These are phyloP conservation scores for Saitozyma podzolica DNA, from an alignment of 768 basidiomycete species.

Conservation along the genomic window DNA sequence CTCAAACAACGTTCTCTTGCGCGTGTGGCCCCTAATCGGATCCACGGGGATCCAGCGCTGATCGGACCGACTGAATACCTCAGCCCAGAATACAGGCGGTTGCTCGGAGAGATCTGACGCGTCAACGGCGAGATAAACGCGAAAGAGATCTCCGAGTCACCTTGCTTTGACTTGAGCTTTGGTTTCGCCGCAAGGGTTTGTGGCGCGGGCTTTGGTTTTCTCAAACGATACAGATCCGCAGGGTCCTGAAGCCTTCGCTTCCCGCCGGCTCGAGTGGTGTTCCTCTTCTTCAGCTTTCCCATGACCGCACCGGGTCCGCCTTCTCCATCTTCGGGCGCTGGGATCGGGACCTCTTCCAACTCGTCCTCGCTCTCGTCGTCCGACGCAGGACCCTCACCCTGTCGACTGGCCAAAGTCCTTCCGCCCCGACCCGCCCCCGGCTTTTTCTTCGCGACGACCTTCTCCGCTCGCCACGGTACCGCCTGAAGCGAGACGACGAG, in stretches of 20 bases:
- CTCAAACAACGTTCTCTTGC: constrained; percentile 78
- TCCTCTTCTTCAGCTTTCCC: constrained; percentile 28
- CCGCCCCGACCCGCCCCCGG: constrained; percentile 35
- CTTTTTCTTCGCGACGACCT: constrained; percentile 34
- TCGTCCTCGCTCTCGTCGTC: constrained; percentile 46
- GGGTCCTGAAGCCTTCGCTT: constrained; percentile 37
- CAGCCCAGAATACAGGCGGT: constrained; percentile 93
- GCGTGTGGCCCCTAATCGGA: constrained; percentile 75
- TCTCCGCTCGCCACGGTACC: constrained; percentile 76
- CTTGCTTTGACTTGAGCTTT: constrained; percentile 23
- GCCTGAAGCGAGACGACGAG: constrained; percentile 88
- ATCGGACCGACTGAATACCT: constrained; percentile 91
- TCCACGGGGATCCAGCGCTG: constrained; percentile 90
- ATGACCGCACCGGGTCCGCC: constrained; percentile 26
- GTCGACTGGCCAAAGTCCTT: constrained; percentile 31
- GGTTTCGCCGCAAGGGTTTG: constrained; percentile 47
- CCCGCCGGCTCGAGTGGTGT: constrained; percentile 25
- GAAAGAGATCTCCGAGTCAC: constrained; percentile 1
- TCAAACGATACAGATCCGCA: constrained; percentile 38
- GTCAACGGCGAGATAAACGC: background rate
- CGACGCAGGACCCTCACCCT: constrained; percentile 30
- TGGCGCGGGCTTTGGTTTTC: constrained; percentile 58
- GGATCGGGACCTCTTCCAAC: constrained; percentile 43
- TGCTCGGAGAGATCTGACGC: constrained; percentile 50
- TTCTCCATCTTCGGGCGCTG: constrained; percentile 14